Conservation (phyloP, 768 basidiomycete genomes). For the Mycena polygramma region DNA sequence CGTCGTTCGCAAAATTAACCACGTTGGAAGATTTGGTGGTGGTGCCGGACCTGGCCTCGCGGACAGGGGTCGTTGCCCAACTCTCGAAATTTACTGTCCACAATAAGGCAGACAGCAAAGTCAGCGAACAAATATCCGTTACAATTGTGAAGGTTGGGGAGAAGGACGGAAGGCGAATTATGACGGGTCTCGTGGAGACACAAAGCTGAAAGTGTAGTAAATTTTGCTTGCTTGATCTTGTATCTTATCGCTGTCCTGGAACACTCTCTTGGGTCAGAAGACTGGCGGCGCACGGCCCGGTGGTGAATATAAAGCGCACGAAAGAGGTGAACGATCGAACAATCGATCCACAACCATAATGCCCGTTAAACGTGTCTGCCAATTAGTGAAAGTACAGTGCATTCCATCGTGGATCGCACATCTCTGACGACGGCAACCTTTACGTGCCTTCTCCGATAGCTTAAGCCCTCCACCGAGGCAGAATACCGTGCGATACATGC, state of each 20-base stretch:
- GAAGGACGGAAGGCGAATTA: constrained; percentile 21
- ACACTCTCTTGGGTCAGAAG: constrained; percentile 8
- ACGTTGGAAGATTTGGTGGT: constrained; percentile 23
- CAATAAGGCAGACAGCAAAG: constrained; percentile 12
- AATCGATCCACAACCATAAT: constrained; percentile 22
- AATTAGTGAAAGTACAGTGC: constrained; percentile 72
- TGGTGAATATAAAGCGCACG: no score
- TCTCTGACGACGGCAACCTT: constrained; percentile 4
- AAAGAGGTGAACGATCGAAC: not conserved
- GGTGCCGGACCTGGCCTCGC: constrained; percentile 2
- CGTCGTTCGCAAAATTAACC: constrained; percentile 3
- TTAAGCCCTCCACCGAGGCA: constrained; percentile 63
- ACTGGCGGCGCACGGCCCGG: constrained; percentile 23
- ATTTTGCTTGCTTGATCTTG: no score
- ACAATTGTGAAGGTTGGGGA: constrained; percentile 25
- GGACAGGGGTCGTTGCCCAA: constrained; percentile 26
- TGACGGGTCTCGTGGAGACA: constrained; percentile 20
- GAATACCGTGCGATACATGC: constrained; percentile 73
- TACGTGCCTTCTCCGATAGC: constrained; percentile 47
- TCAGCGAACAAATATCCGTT: constrained; percentile 1
- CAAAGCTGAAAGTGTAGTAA: constrained; percentile 8
- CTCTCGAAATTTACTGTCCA: constrained; percentile 12
- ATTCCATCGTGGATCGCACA: not conserved
- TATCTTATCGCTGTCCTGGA: no score
- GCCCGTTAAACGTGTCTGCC: constrained; percentile 70